These are phyloP conservation scores for Porosira glacialis DNA, from an alignment of 352 stramenopile species.

Conservation along the genomic window DNA sequence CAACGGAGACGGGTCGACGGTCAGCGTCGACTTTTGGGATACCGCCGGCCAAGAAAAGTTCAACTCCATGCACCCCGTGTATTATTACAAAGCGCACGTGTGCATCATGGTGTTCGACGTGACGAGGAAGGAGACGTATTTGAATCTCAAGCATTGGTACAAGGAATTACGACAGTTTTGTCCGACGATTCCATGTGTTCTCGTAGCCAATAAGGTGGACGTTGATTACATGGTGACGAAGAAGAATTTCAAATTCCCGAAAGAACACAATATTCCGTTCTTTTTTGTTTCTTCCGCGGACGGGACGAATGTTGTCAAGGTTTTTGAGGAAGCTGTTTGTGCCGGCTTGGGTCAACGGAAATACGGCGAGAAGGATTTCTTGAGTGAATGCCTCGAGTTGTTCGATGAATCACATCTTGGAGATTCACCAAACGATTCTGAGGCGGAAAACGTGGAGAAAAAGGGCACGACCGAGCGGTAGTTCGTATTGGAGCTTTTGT, in stretches of 20 bases:
- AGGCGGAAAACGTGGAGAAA: too few species aligned
- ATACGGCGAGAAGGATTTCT: constrained; percentile 86
- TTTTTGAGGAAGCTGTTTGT: constrained; percentile 87
- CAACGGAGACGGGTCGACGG: constrained; percentile 97
- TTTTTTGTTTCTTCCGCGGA: constrained; percentile 91
- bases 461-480: too few species aligned
- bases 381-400: constrained; percentile 87
- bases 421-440: too few species aligned
- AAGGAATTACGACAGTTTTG: constrained; percentile 98
- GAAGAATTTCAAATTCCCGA: constrained; percentile 97
- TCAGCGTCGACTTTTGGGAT: constrained; percentile 99
- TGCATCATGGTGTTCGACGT: constrained; percentile 99
- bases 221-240: constrained; percentile 99
- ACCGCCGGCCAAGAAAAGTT: constrained; percentile 99
- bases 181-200: constrained; percentile 99
- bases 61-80: constrained; percentile 79
- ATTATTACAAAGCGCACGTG: constrained; percentile 98
- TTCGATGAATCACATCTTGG: too few species aligned
- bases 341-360: constrained; percentile 85
- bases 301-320: constrained; percentile 93
- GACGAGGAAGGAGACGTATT: constrained; percentile 99
- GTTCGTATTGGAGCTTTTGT: too few species aligned
- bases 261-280: constrained; percentile 90
- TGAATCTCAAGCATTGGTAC: constrained; percentile 99
- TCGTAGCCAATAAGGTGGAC: constrained; percentile 99